Evolutionary conservation across 2,329 filamentous ascomycete species (phyloP).

Genomic region (Cadophora malorum): DNA sequence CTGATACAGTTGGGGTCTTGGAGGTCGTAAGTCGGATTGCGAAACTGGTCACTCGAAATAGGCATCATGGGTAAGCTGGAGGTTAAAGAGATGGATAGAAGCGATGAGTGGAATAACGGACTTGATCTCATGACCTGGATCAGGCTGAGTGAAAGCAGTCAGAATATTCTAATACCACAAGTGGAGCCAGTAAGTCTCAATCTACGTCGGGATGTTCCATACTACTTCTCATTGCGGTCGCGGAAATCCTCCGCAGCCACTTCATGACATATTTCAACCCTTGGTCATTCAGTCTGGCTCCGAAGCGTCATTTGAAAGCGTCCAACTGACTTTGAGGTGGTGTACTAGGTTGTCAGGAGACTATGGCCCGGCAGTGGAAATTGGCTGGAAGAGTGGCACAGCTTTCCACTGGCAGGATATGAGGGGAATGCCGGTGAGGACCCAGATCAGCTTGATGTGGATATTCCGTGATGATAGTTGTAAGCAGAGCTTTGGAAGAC

Average conservation of each 20-base stretch:
- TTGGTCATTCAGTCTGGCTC: not conserved
- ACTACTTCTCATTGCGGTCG: not conserved
- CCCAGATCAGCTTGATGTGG: too few species aligned
- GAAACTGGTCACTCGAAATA: not conserved
- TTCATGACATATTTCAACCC: not conserved
- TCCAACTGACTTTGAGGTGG: not conserved
- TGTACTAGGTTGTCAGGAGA: not conserved
- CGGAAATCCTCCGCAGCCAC: not conserved
- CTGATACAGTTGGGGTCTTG: not conserved
- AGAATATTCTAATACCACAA: not conserved
- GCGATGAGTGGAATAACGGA: not conserved
- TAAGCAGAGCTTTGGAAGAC: too few species aligned
- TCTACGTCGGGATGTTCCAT: not conserved
- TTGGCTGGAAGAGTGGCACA: not conserved
- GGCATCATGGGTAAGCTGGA: not conserved
- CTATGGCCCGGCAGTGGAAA: not conserved
- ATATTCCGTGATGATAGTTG: too few species aligned
- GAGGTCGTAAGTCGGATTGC: not conserved
- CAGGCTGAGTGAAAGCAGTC: not conserved
- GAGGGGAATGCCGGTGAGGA: not conserved
- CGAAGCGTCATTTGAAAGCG: not conserved
- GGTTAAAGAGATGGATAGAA: not conserved
- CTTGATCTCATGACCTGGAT: not conserved
- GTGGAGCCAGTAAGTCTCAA: not conserved
- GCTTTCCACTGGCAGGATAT: not conserved